Evolutionary conservation across 2,329 filamentous ascomycete genomes (phyloP).

Genomic region (Dactylella cylindrospora): DNA sequence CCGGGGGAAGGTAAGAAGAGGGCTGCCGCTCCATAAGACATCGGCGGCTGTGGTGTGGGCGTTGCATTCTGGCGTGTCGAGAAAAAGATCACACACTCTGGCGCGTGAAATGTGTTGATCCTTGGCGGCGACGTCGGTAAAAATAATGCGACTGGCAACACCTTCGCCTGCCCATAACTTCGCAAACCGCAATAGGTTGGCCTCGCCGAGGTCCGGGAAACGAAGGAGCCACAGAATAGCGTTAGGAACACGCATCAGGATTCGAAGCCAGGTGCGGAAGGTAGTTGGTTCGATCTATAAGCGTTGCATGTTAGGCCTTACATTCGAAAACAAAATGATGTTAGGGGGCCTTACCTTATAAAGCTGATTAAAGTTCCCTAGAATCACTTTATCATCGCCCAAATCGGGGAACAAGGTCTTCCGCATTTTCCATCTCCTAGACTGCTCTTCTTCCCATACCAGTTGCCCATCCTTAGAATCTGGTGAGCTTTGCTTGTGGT

Average conservation of each 20-base stretch:
- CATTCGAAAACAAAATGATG: slow-evolving; percentile 2
- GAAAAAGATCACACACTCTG: slow-evolving; percentile 86
- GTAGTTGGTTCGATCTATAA: slow-evolving; percentile 92
- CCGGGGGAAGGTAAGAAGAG: slow-evolving; percentile 81
- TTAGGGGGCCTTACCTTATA: slow-evolving; percentile 72
- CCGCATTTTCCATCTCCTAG: slow-evolving; percentile 83
- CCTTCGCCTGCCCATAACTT: slow-evolving; percentile 78
- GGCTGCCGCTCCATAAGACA: slow-evolving; percentile 93
- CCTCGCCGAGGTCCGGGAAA: slow-evolving; percentile 90
- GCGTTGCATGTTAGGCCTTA: background rate
- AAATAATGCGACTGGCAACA: slow-evolving; percentile 83
- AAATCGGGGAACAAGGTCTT: slow-evolving; percentile 85
- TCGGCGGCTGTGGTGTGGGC: slow-evolving; percentile 97
- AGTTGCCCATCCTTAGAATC: slow-evolving; percentile 67
- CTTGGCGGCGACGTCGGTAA: slow-evolving; percentile 96
- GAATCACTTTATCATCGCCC: slow-evolving; percentile 79
- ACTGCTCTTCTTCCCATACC: slow-evolving; percentile 81
- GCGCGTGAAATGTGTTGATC: slow-evolving; percentile 90
- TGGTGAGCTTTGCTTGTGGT: slow-evolving; percentile 85
- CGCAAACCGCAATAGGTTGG: slow-evolving; percentile 78
- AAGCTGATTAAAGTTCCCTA: slow-evolving; percentile 97
- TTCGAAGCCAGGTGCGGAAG: slow-evolving; percentile 92
- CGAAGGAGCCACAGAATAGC: slow-evolving; percentile 93
- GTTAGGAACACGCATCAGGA: slow-evolving; percentile 79
- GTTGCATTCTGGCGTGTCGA: slow-evolving; percentile 97